A percentile compares a stretch with the other conserved stretches of the same genome.
These are phyloP conservation scores for Penicillium coprophilum DNA, from an alignment of 495 filamentous ascomycete species.

Conservation along the genomic window DNA sequence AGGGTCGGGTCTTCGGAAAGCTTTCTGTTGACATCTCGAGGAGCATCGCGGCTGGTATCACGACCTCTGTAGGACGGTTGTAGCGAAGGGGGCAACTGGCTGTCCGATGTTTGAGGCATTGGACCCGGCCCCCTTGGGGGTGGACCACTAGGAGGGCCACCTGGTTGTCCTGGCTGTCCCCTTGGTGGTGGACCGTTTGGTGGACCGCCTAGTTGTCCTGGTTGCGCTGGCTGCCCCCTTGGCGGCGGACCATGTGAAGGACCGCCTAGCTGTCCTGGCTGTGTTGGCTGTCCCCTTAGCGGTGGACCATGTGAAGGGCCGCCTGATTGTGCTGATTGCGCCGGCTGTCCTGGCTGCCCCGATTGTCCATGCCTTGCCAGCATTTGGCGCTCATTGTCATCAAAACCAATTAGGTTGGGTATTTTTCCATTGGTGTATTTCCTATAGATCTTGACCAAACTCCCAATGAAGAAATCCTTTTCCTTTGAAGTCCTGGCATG, in stretches of 20 bases:
- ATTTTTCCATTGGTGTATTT: slow-evolving; percentile 90
- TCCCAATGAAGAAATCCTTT: slow-evolving; percentile 97
- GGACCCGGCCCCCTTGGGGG: slow-evolving; percentile 34
- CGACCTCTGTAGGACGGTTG: slow-evolving; percentile 33
- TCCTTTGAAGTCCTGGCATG: slow-evolving; percentile 87
- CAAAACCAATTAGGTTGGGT: slow-evolving; percentile 80
- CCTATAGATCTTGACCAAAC: slow-evolving; percentile 88
- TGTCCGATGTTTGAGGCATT: slow-evolving; percentile 30
- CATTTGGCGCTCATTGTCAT: slow-evolving; percentile 70
- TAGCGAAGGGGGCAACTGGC: slow-evolving; percentile 36
- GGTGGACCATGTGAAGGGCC: slow-evolving; percentile 34
- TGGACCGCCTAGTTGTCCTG: slow-evolving; percentile 18
- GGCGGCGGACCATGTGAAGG: slow-evolving; percentile 36
- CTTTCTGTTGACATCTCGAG: slow-evolving; percentile 33
- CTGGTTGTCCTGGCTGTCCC: slow-evolving; percentile 10
- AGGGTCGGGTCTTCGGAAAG: slow-evolving; percentile 43
- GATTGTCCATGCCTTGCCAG: slow-evolving; percentile 54
- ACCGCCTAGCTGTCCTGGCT: slow-evolving; percentile 19
- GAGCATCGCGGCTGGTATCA: slow-evolving; percentile 41
- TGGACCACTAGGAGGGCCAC: slow-evolving; percentile 32
- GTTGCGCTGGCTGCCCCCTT: slow-evolving; percentile 12
- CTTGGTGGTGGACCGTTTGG: slow-evolving; percentile 35
- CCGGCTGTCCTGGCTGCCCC: slow-evolving; percentile 20
- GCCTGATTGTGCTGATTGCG: slow-evolving; percentile 4
- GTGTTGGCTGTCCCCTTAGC: slow-evolving; percentile 29